Percentiles rank a stretch among this genome's conserved stretches.
phyloP scores from a whole-genome alignment of 164 flowering plant species.

The Macadamia tetraphylla region DNA sequence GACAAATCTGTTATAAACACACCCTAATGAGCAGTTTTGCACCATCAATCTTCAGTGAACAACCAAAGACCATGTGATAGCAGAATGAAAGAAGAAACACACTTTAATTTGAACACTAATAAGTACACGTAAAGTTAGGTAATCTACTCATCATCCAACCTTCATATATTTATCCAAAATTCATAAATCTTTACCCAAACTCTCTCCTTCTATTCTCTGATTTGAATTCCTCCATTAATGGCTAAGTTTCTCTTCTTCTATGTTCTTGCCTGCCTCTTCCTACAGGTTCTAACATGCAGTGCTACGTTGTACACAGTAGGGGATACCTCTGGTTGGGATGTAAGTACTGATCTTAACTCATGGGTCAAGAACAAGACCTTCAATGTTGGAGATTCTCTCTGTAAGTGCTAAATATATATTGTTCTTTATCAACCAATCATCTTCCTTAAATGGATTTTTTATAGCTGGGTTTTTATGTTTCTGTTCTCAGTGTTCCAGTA shows the following conservation, averaged over 20 bases:
- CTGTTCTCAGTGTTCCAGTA: constrained; percentile 54
- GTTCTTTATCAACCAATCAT: background rate
- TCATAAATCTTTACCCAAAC: too few relatives aligned
- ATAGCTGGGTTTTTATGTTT: background rate
- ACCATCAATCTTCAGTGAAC: too few relatives aligned
- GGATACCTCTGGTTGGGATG: constrained; percentile 33
- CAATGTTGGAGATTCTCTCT: constrained; percentile 21
- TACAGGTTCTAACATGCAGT: constrained; percentile 7
- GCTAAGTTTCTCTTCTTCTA: constrained; percentile 8
- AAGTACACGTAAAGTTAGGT: too few relatives aligned
- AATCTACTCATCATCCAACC: too few relatives aligned
- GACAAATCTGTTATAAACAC: too few relatives aligned
- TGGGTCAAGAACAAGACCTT: constrained; percentile 25
- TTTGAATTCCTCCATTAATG: constrained; percentile 20
- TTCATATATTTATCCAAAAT: too few relatives aligned
- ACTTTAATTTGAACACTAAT: too few relatives aligned
- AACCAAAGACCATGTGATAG: too few relatives aligned
- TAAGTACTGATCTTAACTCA: constrained; percentile 25
- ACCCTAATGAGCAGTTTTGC: too few relatives aligned
- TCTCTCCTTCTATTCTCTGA: too few relatives aligned
- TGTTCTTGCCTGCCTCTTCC: constrained; percentile 9
- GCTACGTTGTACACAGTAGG: constrained; percentile 27
- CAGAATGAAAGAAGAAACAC: too few relatives aligned
- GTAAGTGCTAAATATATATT: constrained; percentile 13
- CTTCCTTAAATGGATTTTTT: too few relatives aligned